Conservation (phyloP, 1,284 basidiomycete genomes). For the Ceratobasidium theobromae region DNA sequence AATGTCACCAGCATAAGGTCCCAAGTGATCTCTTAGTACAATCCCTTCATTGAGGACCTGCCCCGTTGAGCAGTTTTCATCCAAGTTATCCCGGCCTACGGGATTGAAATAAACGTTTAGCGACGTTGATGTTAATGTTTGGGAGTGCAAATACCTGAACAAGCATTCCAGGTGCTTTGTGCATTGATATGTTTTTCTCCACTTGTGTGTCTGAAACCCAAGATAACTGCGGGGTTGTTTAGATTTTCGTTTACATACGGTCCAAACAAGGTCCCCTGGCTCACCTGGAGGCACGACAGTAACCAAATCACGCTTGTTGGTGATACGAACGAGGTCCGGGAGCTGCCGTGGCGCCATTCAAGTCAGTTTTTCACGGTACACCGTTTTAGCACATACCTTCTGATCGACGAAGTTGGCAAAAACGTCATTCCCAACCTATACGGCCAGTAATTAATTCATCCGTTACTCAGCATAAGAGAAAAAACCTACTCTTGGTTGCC, state of each 20-base stretch:
- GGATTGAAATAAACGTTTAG: too few species aligned
- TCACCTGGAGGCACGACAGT: conserved; percentile 48
- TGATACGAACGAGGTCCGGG: conserved; percentile 50
- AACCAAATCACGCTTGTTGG: conserved; percentile 51
- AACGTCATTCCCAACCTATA: conserved; percentile 58
- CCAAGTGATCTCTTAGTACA: conserved; percentile 8
- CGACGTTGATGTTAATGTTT: background rate
- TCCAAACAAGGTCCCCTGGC: background rate
- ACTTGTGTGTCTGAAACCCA: conserved; percentile 53
- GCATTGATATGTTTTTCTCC: conserved; percentile 62
- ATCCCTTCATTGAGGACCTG: conserved; percentile 6
- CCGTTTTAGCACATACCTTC: background rate
- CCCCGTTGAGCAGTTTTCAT: conserved; percentile 10
- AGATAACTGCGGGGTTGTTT: background rate
- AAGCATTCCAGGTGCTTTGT: conserved; percentile 50
- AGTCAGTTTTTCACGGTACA: background rate
- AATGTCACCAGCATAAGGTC: conserved; percentile 16
- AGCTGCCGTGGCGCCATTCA: conserved; percentile 25
- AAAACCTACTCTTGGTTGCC: conserved; percentile 29
- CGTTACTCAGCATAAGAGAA: background rate
- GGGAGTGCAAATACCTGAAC: conserved; percentile 48
- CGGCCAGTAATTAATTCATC: background rate
- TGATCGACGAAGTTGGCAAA: conserved; percentile 61
- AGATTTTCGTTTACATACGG: background rate
- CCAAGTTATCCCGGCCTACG: conserved; percentile 19